Evolutionary conservation across 257 asterid species (phyloP).

Genomic region (Rauvolfia tetraphylla): DNA sequence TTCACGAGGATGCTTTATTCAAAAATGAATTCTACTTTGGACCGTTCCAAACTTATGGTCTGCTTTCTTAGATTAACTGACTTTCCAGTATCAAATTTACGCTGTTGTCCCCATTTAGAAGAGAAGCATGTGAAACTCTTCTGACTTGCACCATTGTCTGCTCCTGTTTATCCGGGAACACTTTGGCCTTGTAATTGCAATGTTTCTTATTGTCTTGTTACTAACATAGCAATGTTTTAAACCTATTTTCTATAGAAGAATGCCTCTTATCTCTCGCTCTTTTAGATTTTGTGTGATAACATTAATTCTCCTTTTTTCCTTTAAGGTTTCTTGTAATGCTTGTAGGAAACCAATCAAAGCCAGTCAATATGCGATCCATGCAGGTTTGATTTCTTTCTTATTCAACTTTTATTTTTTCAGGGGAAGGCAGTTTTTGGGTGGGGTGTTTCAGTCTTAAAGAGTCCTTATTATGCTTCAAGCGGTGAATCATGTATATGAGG

Average conservation of each 20-base stretch:
- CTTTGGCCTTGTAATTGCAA: background rate
- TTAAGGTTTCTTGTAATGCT: conserved; percentile 88
- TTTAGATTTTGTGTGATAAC: background rate
- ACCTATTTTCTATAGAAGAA: background rate
- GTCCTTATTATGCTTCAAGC: background rate
- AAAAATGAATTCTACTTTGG: background rate
- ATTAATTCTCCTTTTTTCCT: conserved; percentile 22
- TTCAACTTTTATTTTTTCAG: background rate
- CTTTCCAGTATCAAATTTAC: background rate
- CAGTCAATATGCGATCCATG: conserved; percentile 71
- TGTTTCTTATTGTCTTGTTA: background rate
- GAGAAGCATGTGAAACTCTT: background rate
- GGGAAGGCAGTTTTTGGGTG: background rate
- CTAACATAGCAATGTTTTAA: background rate
- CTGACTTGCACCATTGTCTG: background rate
- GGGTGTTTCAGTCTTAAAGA: background rate
- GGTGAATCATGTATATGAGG: background rate
- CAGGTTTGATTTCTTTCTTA: conserved; percentile 46
- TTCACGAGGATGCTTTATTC: background rate
- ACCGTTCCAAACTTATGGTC: background rate
- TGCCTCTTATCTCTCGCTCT: conserved; percentile 5
- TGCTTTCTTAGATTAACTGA: background rate
- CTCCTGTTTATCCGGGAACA: background rate
- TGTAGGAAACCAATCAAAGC: conserved; percentile 93
- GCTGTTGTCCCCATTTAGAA: background rate